Percentiles rank a stretch among this genome's conserved stretches.
phyloP scores from a whole-genome alignment of 331 rosid genomes.

The Quercus phellos region DNA sequence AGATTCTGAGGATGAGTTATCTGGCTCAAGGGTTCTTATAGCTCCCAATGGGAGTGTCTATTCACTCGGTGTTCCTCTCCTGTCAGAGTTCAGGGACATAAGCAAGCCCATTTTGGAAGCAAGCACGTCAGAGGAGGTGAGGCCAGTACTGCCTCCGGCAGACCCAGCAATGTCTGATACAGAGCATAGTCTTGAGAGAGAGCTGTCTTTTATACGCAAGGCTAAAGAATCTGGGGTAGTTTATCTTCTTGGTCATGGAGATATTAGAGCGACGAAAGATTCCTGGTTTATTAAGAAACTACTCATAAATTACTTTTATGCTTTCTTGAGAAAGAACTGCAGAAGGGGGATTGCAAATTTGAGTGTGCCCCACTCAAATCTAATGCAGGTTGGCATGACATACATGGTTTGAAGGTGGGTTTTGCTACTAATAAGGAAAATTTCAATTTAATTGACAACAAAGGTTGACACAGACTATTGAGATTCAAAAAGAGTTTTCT shows the following conservation, averaged over 20 bases:
- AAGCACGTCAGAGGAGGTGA: conserved; percentile 60
- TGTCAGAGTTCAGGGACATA: conserved; percentile 47
- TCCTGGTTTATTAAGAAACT: conserved; percentile 96
- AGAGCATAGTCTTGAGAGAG: conserved; percentile 87
- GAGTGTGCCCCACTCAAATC: conserved; percentile 93
- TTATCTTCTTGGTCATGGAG: conserved; percentile 96
- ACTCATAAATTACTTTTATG: conserved; percentile 82
- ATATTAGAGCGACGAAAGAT: conserved; percentile 90
- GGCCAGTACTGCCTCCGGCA: conserved; percentile 16
- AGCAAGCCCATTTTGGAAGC: conserved; percentile 46
- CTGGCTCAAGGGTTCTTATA: conserved; percentile 63
- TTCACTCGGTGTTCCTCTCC: conserved; percentile 84
- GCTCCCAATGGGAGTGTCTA: conserved; percentile 95
- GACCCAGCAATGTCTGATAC: conserved; percentile 54
- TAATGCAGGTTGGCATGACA: conserved; percentile 99
- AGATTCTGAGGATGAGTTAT: conserved; percentile 53
- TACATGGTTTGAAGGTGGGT: conserved; percentile 78
- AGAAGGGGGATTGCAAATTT: conserved; percentile 77
- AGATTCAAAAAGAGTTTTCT: conserved; percentile 20
- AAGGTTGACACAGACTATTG: neutral
- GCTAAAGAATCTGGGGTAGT: conserved; percentile 96
- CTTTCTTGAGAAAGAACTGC: conserved; percentile 91
- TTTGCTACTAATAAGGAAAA: conserved; percentile 22
- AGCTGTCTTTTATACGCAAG: conserved; percentile 78
- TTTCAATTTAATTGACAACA: conserved; percentile 10